Evolutionary conservation across 305 asterid species (phyloP).

Genomic region (Fraxinus baroniana): DNA sequence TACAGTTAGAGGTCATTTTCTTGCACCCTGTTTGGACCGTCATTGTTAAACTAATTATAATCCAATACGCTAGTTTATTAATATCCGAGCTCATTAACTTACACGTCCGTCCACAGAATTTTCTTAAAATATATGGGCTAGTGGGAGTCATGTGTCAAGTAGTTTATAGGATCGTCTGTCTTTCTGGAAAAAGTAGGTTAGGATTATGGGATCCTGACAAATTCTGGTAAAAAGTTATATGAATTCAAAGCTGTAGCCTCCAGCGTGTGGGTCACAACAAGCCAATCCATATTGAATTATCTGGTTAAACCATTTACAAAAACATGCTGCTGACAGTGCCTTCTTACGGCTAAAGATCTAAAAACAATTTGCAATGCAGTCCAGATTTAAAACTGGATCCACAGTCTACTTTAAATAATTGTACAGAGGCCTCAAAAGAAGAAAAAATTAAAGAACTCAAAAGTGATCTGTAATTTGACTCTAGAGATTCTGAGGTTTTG

Average conservation of each 20-base stretch:
- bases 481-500: neutral
- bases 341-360: neutral
- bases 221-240: neutral
- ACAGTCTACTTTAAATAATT: neutral
- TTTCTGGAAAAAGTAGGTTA: neutral
- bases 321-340: neutral
- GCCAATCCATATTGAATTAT: neutral
- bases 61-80: neutral
- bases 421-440: too few relatives aligned
- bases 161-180: neutral
- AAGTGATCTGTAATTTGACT: neutral
- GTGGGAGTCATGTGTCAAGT: neutral
- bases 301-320: neutral
- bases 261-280: neutral
- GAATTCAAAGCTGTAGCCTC: neutral
- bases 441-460: too few relatives aligned
- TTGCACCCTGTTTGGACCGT: neutral
- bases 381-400: neutral
- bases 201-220: neutral
- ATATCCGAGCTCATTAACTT: too few relatives aligned
- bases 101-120: neutral
- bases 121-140: neutral
- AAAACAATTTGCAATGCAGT: neutral
- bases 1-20: constrained; percentile 28
- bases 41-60: neutral